Base-by-base conservation (phyloP, 169 alveolate genomes). In the Cryptosporidium baileyi region DNA sequence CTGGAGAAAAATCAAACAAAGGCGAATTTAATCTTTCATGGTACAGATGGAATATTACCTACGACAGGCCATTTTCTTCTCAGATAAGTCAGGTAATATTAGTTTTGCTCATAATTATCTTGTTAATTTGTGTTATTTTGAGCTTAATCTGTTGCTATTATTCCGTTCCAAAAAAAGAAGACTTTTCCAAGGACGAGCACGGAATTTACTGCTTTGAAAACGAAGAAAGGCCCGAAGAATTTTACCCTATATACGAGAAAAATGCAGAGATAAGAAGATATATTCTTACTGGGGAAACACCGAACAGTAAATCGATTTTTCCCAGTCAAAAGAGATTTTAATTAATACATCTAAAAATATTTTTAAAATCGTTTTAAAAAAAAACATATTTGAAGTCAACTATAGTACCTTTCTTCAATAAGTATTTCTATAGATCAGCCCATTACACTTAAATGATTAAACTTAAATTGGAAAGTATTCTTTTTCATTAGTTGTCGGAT, bases 201-300 rank as follows among this genome's bases (percentile, higher is more conserved):
- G 85, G 85, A 15, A 40, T 24, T 19, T 36, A 38, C 45, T 54
- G 54, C 19, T 74, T 74, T 54, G 85, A 54, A 11, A 57, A 57
- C 11, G 85, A 74, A 45, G 24, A 74, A 6, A 51, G 85, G 9
- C 85, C 85, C 13, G 67, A 74, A 22, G 65, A 51, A 45, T 74
- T 52, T 40, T 36, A 7, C 24, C 65, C 43, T 51, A 36, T 74
- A 15, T 74, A 74, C 61, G 24, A 51, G 1, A 51, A 74, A 43
- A 57, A 36, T 22, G 85, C 85, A 13, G 40, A 74, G 13, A 74
- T 17, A 13, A 74, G 85, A 9, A 51, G 67, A 51, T 74, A 74
- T 57, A 54, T 74, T 41, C 30, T 38, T 51, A 74, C 65, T 17
- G 85, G 85, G 34, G 60, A 52, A 24, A 11, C n/a, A 7, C 45